phyloP scores from a whole-genome alignment of 495 filamentous ascomycete species.

The Tuber borchii region DNA sequence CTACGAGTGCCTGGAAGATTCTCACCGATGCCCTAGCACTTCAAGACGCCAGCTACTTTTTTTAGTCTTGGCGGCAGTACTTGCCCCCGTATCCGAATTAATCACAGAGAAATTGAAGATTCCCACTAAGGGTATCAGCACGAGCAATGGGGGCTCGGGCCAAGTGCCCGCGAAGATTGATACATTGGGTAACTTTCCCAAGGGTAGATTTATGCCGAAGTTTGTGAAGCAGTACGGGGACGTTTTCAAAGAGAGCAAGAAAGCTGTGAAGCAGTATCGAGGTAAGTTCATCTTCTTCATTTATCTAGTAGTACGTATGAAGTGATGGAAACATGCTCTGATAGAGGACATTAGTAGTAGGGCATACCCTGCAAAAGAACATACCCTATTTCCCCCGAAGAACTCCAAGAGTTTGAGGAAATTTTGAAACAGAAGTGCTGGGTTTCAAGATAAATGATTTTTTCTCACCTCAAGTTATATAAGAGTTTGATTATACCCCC shows the following conservation, averaged over 20 bases:
- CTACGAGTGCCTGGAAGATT: slow-evolving; percentile 60
- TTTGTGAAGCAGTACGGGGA: slow-evolving; percentile 95
- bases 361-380: slow-evolving; percentile 78
- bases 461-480: neutral
- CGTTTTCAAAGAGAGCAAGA: slow-evolving; percentile 76
- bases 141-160: slow-evolving; percentile 85
- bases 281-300: slow-evolving; percentile 22
- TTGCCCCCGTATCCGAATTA: slow-evolving; percentile 70
- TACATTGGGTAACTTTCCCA: slow-evolving; percentile 89
- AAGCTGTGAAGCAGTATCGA: slow-evolving; percentile 72
- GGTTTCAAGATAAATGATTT: slow-evolving; percentile 20
- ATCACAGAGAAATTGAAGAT: slow-evolving; percentile 80
- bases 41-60: slow-evolving; percentile 83
- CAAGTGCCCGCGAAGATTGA: slow-evolving; percentile 95
- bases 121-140: slow-evolving; percentile 95
- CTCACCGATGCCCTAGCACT: slow-evolving; percentile 80
- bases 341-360: slow-evolving; percentile 76
- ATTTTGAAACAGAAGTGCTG: slow-evolving; percentile 45
- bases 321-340: slow-evolving; percentile 14
- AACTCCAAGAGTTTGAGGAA: slow-evolving; percentile 65
- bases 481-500: slow-evolving; percentile 7
- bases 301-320: neutral
- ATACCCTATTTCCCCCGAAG: slow-evolving; percentile 73
- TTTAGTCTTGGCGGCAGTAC: slow-evolving; percentile 84
- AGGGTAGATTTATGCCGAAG: slow-evolving; percentile 84